phyloP scores from a whole-genome alignment of 306 rosid genomes.

The Cicer pinnatifidum region DNA sequence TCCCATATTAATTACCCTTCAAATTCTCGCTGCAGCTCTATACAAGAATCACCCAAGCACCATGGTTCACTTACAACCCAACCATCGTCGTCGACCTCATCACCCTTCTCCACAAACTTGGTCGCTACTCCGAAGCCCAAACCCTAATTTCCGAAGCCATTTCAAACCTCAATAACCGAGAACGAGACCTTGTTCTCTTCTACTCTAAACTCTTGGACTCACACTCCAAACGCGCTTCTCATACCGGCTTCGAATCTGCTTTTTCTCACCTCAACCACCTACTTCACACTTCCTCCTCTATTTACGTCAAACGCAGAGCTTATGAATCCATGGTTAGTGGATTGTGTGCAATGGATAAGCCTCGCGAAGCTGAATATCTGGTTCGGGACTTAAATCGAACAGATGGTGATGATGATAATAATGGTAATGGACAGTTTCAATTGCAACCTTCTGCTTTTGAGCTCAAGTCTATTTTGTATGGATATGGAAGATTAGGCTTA shows the following conservation, averaged over 20 bases:
- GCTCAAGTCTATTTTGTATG: slow-evolving; percentile 59
- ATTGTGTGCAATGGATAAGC: slow-evolving; percentile 68
- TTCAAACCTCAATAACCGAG: slow-evolving; percentile 54
- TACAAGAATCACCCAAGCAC: slow-evolving; percentile 54
- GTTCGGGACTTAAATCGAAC: slow-evolving; percentile 51
- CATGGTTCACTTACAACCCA: slow-evolving; percentile 80
- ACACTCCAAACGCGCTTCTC: slow-evolving; percentile 60
- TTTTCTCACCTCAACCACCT: slow-evolving; percentile 50
- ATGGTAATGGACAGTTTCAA: not conserved
- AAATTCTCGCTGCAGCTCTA: slow-evolving; percentile 54
- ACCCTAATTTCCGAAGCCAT: slow-evolving; percentile 54
- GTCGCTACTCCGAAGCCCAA: slow-evolving; percentile 48
- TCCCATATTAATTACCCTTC: not conserved
- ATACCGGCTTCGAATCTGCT: slow-evolving; percentile 59
- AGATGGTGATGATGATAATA: slow-evolving; percentile 41
- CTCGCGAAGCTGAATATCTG: slow-evolving; percentile 66
- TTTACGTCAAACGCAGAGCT: slow-evolving; percentile 62
- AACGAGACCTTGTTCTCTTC: slow-evolving; percentile 65
- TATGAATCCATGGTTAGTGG: slow-evolving; percentile 70
- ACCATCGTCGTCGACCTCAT: slow-evolving; percentile 66
- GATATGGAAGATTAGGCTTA: slow-evolving; percentile 73
- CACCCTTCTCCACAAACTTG: slow-evolving; percentile 66
- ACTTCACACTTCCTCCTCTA: slow-evolving; percentile 55
- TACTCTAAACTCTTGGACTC: slow-evolving; percentile 65
- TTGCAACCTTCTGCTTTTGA: slow-evolving; percentile 61